Evolutionary conservation across 805 yeast species (phyloP).

Genomic region (Ogataea nitratoaversa): DNA sequence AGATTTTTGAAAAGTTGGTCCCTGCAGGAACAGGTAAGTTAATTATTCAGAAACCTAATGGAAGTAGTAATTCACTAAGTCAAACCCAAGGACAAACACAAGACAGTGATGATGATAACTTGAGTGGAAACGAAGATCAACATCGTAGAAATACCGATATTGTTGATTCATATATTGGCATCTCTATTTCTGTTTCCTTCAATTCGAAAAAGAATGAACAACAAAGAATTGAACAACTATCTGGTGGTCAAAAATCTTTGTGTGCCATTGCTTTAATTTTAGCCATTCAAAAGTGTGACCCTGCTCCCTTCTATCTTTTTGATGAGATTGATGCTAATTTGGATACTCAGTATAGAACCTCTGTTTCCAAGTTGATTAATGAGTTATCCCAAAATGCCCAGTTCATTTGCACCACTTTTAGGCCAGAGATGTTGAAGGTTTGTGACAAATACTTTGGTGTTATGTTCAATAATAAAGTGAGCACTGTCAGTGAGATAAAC

Average conservation of each 20-base stretch:
- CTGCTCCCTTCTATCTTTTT: conserved; percentile 93
- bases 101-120: conserved; percentile 17
- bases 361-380: conserved; percentile 76
- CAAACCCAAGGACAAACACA: conserved; percentile 7
- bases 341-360: conserved; percentile 84
- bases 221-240: conserved; percentile 80
- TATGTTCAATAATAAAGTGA: conserved; percentile 73
- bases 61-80: conserved; percentile 4
- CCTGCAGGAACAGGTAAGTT: conserved; percentile 79
- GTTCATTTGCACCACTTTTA: conserved; percentile 92
- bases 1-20: conserved; percentile 74
- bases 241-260: conserved; percentile 96
- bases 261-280: conserved; percentile 92
- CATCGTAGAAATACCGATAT: conserved; percentile 9
- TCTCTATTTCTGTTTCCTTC: conserved; percentile 83
- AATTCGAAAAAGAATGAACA: conserved; percentile 84
- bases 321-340: conserved; percentile 97
- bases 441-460: conserved; percentile 90
- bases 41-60: conserved; percentile 50
- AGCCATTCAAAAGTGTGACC: conserved; percentile 92
- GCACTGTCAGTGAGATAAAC: conserved; percentile 68
- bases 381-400: conserved; percentile 69
- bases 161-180: conserved; percentile 69
- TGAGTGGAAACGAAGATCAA: conserved; percentile 12
- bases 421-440: conserved; percentile 85